These are phyloP conservation scores for Acanthamoeba healyi DNA, from an alignment of 208 protist species.

Conservation along the genomic window DNA sequence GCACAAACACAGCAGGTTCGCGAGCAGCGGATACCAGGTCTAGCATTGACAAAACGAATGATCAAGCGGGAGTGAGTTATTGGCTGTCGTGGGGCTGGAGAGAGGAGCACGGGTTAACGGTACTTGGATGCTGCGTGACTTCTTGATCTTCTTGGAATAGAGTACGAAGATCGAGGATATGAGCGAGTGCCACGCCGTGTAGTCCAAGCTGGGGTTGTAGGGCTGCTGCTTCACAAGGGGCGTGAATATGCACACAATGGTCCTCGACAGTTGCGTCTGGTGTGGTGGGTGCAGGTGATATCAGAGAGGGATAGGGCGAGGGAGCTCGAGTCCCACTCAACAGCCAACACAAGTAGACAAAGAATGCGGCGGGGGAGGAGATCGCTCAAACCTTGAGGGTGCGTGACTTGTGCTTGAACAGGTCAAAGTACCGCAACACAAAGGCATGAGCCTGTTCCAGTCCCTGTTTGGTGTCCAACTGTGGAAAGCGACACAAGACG, in stretches of 20 bases:
- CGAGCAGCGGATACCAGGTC: slow-evolving; percentile 58
- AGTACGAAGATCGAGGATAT: neutral
- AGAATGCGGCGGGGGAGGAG: too few relatives aligned
- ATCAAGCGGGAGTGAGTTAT: too few relatives aligned
- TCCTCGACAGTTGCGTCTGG: slow-evolving; percentile 43
- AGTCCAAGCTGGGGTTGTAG: neutral
- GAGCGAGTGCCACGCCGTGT: slow-evolving; percentile 31
- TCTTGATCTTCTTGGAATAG: slow-evolving; percentile 63
- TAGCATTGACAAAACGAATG: neutral
- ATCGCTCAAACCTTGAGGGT: slow-evolving; percentile 65
- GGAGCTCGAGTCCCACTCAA: neutral
- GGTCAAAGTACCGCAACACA: slow-evolving; percentile 35
- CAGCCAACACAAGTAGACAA: neutral
- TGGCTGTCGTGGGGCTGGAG: too few relatives aligned
- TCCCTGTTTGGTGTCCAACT: slow-evolving; percentile 5
- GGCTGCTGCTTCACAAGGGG: slow-evolving; percentile 51
- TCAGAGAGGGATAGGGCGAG: neutral
- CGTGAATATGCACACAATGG: slow-evolving; percentile 38
- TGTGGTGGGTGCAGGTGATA: neutral
- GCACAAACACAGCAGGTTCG: slow-evolving; percentile 43
- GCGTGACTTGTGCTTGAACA: slow-evolving; percentile 69
- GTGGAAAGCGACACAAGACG: neutral
- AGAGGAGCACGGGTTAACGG: neutral
- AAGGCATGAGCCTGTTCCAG: slow-evolving; percentile 21
- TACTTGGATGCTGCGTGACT: slow-evolving; percentile 61